Evolutionary conservation across 176 grass and related monocot species (phyloP).

Genomic region (Elymus sibiricus): DNA sequence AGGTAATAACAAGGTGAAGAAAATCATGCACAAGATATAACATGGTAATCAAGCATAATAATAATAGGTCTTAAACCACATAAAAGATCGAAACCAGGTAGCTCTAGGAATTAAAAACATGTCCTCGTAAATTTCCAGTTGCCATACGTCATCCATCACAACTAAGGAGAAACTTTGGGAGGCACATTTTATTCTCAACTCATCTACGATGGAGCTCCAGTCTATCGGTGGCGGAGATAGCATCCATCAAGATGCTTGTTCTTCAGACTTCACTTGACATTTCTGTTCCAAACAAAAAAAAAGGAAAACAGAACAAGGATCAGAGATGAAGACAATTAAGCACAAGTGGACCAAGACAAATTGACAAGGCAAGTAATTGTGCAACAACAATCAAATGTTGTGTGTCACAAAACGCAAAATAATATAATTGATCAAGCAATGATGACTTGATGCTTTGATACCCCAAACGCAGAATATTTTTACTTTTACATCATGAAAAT

Average conservation of each 20-base stretch:
- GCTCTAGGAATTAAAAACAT: neutral
- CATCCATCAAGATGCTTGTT: neutral
- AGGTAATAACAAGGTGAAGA: neutral
- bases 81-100: neutral
- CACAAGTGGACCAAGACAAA: neutral
- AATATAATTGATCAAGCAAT: neutral
- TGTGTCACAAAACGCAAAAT: neutral
- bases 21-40: neutral
- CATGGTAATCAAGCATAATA: neutral
- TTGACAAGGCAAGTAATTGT: neutral
- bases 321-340: neutral
- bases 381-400: neutral
- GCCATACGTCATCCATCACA: neutral
- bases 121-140: neutral
- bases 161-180: neutral
- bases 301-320: neutral
- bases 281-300: neutral
- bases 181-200: neutral
- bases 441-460: neutral
- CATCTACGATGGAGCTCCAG: neutral
- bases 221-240: neutral
- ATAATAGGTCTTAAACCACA: neutral
- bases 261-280: neutral
- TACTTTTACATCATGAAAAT: neutral
- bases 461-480: neutral